Evolutionary conservation across 805 yeast genomes (phyloP).

Genomic region (Wickerhamomyces tratensis): DNA sequence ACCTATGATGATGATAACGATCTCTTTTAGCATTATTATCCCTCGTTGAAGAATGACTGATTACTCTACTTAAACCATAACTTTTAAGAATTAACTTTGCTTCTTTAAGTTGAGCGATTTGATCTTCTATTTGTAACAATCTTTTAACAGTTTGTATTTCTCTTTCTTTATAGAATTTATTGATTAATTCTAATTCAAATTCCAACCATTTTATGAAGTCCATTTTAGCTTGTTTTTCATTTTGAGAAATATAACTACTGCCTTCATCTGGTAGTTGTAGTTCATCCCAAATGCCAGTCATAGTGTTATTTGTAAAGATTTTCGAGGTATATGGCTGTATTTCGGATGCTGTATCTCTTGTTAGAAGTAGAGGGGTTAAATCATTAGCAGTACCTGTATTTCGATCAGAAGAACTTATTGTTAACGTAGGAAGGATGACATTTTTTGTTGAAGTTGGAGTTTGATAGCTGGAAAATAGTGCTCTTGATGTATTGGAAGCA

Average conservation of each 20-base stretch:
- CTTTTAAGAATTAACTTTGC: slow-evolving; percentile 27
- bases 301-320: too few relatives aligned
- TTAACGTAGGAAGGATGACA: too few relatives aligned
- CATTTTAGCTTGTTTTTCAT: slow-evolving; percentile 10
- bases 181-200: slow-evolving; percentile 46
- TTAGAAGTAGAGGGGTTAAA: too few relatives aligned
- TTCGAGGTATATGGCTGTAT: too few relatives aligned
- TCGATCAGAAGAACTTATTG: too few relatives aligned
- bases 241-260: slow-evolving; percentile 15
- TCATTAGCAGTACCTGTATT: too few relatives aligned
- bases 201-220: slow-evolving; percentile 63
- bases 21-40: too few relatives aligned
- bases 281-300: too few relatives aligned
- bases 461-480: too few relatives aligned
- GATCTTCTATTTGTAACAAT: slow-evolving; percentile 55
- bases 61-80: not conserved
- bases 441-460: too few relatives aligned
- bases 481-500: too few relatives aligned
- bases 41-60: not conserved
- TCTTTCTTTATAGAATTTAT: slow-evolving; percentile 46
- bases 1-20: not conserved
- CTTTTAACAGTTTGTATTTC: slow-evolving; percentile 55
- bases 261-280: slow-evolving; percentile 2
- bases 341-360: too few relatives aligned
- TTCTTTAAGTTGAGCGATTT: slow-evolving; percentile 51